Percentiles rank a stretch among this genome's conserved stretches.
phyloP scores from a whole-genome alignment of 768 basidiomycete species.

The Exidia glandulosa region DNA sequence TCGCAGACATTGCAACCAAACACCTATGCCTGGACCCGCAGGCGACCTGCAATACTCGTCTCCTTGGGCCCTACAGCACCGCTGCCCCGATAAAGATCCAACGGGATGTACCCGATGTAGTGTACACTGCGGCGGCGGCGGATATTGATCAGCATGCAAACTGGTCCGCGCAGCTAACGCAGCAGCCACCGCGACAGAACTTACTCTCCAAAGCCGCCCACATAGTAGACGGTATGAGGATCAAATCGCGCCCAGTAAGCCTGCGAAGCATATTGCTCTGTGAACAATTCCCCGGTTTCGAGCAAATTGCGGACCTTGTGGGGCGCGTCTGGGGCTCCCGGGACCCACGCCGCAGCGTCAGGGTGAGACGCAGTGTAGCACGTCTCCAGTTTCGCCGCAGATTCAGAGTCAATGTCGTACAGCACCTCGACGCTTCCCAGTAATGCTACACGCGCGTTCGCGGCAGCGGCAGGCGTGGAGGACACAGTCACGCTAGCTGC shows the following conservation, averaged over 20 bases:
- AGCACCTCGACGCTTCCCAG: constrained; percentile 40
- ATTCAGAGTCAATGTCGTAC: constrained; percentile 18
- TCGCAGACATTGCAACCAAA: too few species aligned
- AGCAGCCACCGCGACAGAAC: constrained; percentile 7
- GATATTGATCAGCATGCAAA: background rate
- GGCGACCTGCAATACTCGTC: background rate
- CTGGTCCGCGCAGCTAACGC: too few species aligned
- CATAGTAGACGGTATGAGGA: constrained; percentile 39
- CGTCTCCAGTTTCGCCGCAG: constrained; percentile 16
- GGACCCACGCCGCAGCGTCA: constrained; percentile 42
- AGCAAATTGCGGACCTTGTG: background rate
- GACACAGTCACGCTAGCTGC: constrained; percentile 35
- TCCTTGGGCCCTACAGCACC: background rate
- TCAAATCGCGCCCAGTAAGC: constrained; percentile 47
- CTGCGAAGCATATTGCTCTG: constrained; percentile 16
- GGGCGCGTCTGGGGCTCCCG: constrained; percentile 27
- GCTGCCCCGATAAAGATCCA: constrained; percentile 28
- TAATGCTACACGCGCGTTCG: constrained; percentile 36
- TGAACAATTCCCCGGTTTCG: background rate
- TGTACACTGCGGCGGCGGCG: constrained; percentile 23
- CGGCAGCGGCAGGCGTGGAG: constrained; percentile 29
- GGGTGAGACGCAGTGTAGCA: constrained; percentile 25
- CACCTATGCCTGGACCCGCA: background rate
- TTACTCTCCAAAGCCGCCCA: constrained; percentile 43
- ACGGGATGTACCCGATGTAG: constrained; percentile 41